Evolutionary conservation across 2,329 filamentous ascomycete genomes (phyloP).

Genomic region (Cladophialophora bantiana): DNA sequence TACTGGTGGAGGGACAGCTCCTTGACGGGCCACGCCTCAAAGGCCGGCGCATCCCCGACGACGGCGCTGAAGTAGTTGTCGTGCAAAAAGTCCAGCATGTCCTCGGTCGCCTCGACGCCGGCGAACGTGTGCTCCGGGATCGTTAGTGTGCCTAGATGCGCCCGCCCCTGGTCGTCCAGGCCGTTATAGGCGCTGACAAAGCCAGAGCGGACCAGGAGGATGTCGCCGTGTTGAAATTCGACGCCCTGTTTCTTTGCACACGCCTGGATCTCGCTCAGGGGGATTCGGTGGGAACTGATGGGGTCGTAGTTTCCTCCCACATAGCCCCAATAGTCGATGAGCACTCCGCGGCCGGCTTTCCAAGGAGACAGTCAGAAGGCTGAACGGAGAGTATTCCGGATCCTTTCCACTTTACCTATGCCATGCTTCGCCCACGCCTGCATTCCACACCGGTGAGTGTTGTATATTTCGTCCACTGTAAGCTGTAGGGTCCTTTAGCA

Average conservation of each 20-base stretch:
- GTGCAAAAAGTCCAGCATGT: constrained; percentile 70
- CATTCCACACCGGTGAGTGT: constrained; percentile 10
- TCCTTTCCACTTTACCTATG: background rate
- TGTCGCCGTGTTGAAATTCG: constrained; percentile 64
- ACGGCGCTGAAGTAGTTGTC: constrained; percentile 72
- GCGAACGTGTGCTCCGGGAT: constrained; percentile 52
- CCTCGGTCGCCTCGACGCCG: constrained; percentile 60
- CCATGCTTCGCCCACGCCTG: constrained; percentile 16
- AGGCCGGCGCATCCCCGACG: constrained; percentile 67
- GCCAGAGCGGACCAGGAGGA: constrained; percentile 71
- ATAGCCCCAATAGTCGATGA: constrained; percentile 4
- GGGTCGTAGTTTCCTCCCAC: constrained; percentile 1
- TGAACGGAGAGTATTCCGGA: background rate
- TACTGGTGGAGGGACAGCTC: constrained; percentile 48
- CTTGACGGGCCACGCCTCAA: constrained; percentile 67
- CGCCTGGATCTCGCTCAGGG: constrained; percentile 60
- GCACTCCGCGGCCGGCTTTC: constrained; percentile 8
- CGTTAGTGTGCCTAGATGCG: constrained; percentile 40
- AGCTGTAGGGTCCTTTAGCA: background rate
- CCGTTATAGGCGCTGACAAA: constrained; percentile 64
- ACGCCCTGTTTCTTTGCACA: constrained; percentile 61
- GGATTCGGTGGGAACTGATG: constrained; percentile 37
- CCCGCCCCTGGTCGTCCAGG: constrained; percentile 48
- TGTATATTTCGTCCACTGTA: constrained; percentile 11
- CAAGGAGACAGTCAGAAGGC: background rate